Base-by-base conservation (phyloP, 805 yeast genomes). In the Kockiozyma suomiensis region DNA sequence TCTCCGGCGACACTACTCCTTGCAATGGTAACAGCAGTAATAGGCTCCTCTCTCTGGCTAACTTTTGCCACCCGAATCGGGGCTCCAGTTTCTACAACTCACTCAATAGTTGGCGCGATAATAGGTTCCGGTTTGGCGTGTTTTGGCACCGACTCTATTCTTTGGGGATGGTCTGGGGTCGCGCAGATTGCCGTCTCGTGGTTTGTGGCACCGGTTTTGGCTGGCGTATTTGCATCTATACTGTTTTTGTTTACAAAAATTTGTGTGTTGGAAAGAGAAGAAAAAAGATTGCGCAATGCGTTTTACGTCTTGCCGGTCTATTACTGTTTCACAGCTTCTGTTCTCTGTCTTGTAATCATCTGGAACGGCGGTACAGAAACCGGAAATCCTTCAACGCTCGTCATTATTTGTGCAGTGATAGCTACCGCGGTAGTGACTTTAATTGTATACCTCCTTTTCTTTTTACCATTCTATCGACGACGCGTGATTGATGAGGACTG, bases 51-150 rank as follows among this genome's bases (percentile, higher is more conserved):
- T 0, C 48, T 77, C 32, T 87, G 92, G 91, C 78, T 87, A 56
- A 75, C 86, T 2, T 55, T 84, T 61, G 92, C 92, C 41, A 87
- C 92, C 17, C 64, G 72, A 1, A 73, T 85, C 37, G 88, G 89
- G 62, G 79, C 85, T 81, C 92, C 92, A 19, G 92, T 87, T 45
- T 87, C 92, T 19, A 86, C 91, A 17, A 87, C 92, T 13, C 92
- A 87, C 70, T 84, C 90, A 12, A 85, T 87, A 64, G 86, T 87
- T 52, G 92, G 92, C 69, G 91, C 84, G 41, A 79, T 85, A 38
- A 85, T 86, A 59, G 92, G 93, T 65, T 80, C 87, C 5, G 86
- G 89, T 64, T 81, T 87, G 67, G 92, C 91, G 41, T 84, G 90
- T 37, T 82, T 79, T 66, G 90, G 90, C 59, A 83, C 82, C 49